These are phyloP conservation scores for Candida saitoana DNA, from an alignment of 805 yeast species.

Conservation along the genomic window DNA sequence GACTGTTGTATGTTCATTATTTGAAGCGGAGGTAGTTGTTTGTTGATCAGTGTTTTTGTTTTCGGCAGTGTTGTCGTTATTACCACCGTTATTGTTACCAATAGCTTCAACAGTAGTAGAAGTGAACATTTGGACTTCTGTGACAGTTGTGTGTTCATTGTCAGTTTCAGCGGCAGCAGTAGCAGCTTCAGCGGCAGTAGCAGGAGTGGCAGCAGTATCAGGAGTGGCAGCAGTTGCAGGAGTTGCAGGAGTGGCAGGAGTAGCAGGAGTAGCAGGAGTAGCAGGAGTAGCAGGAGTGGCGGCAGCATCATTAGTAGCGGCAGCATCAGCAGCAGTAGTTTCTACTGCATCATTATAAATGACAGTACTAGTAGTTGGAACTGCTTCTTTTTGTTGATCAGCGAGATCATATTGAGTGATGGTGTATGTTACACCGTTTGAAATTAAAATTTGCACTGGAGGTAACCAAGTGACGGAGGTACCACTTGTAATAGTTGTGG, in stretches of 20 bases:
- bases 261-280: conserved; percentile 22
- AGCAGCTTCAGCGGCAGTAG: conserved; percentile 15
- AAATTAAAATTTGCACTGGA: conserved; percentile 49
- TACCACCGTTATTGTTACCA: neutral
- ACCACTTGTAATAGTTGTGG: conserved; percentile 39
- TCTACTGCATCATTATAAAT: conserved; percentile 14
- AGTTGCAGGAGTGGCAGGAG: conserved; percentile 27
- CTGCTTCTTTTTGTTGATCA: conserved; percentile 23
- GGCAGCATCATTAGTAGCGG: conserved; percentile 14
- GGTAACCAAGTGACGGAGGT: conserved; percentile 49
- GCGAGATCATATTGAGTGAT: conserved; percentile 34
- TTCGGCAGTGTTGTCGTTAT: too few species aligned
- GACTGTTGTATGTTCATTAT: neutral
- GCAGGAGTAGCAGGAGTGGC: conserved; percentile 30
- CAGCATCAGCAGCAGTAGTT: conserved; percentile 10
- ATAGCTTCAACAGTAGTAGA: conserved; percentile 3
- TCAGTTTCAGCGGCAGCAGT: conserved; percentile 11
- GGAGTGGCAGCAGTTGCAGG: conserved; percentile 23
- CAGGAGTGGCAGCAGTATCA: conserved; percentile 11
- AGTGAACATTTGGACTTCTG: neutral
- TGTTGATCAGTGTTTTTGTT: conserved; percentile 1
- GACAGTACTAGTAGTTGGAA: conserved; percentile 30
- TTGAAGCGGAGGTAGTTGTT: neutral
- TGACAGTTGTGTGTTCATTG: neutral
- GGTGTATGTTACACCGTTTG: conserved; percentile 50